Conservation (phyloP, 2,329 filamentous ascomycete genomes). For the Fusarium algeriense region DNA sequence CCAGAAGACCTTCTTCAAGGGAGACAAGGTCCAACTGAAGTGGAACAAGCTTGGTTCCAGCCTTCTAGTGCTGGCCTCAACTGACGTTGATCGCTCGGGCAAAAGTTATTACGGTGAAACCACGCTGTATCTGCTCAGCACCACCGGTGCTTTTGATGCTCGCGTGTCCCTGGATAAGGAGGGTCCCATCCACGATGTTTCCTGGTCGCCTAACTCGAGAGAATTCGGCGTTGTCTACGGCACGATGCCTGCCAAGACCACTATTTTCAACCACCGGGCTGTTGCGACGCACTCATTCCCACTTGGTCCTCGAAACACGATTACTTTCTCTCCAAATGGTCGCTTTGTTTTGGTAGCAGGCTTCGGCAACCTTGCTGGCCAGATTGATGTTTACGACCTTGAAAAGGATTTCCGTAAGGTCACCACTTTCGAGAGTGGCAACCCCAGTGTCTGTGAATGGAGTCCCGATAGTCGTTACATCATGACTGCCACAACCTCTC, state of each 20-base stretch:
- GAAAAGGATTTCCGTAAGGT: conserved; percentile 95
- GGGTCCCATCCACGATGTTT: conserved; percentile 96
- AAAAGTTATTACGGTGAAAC: conserved; percentile 99
- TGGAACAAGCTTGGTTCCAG: conserved; percentile 96
- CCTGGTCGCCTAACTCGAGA: conserved; percentile 98
- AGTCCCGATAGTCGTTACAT: conserved; percentile 96
- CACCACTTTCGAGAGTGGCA: conserved; percentile 93
- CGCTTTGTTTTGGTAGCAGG: conserved; percentile 94
- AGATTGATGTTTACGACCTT: conserved; percentile 97
- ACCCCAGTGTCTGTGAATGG: conserved; percentile 97
- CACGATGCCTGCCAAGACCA: conserved; percentile 99
- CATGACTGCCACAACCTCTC: conserved; percentile 97
- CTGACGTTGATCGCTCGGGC: conserved; percentile 96
- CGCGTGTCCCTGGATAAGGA: conserved; percentile 95
- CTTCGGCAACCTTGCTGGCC: conserved; percentile 96
- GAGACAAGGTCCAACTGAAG: conserved; percentile 98
- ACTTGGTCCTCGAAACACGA: conserved; percentile 91
- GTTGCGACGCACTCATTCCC: conserved; percentile 87
- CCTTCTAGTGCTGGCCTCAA: conserved; percentile 94
- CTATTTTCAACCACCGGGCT: conserved; percentile 94
- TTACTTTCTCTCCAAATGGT: conserved; percentile 92
- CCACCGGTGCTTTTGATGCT: conserved; percentile 91
- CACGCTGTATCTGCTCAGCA: conserved; percentile 93
- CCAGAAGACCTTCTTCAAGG: conserved; percentile 99
- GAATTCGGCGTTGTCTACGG: conserved; percentile 98